phyloP scores from a whole-genome alignment of 1,139 yeast species.

The Blastobotrys ciferrii region DNA sequence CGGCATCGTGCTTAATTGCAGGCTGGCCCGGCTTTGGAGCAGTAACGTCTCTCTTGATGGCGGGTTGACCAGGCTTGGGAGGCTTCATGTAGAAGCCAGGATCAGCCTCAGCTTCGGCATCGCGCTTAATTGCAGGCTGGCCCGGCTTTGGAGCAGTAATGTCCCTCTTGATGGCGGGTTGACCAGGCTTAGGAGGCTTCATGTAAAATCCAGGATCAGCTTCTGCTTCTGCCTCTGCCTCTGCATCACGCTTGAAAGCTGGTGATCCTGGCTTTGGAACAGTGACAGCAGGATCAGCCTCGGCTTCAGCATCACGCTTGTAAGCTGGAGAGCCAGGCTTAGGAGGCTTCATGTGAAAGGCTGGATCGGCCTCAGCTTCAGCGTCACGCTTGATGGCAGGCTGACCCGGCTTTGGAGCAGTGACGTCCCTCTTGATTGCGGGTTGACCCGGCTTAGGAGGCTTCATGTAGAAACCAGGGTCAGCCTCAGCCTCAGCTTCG shows the following conservation, averaged over 20 bases:
- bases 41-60: not conserved
- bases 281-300: not conserved
- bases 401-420: too few species aligned
- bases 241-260: not conserved
- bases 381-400: not conserved
- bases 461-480: too few species aligned
- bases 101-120: not conserved
- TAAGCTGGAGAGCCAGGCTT: not conserved
- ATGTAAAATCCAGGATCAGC: not conserved
- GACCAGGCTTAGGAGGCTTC: not conserved
- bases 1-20: not conserved
- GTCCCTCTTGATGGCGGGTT: not conserved
- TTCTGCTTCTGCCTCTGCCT: not conserved
- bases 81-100: not conserved
- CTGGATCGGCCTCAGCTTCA: too few species aligned
- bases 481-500: too few species aligned
- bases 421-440: too few species aligned
- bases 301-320: not conserved
- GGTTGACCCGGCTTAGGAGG: too few species aligned
- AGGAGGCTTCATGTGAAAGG: not conserved
- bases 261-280: not conserved
- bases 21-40: not conserved
- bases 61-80: not conserved
- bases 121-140: not conserved
- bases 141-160: not conserved